Evolutionary conservation across 2,329 filamentous ascomycete species (phyloP), one percentile per base, ranked within the genome.

Genomic region (Cercospora citrullina): DNA sequence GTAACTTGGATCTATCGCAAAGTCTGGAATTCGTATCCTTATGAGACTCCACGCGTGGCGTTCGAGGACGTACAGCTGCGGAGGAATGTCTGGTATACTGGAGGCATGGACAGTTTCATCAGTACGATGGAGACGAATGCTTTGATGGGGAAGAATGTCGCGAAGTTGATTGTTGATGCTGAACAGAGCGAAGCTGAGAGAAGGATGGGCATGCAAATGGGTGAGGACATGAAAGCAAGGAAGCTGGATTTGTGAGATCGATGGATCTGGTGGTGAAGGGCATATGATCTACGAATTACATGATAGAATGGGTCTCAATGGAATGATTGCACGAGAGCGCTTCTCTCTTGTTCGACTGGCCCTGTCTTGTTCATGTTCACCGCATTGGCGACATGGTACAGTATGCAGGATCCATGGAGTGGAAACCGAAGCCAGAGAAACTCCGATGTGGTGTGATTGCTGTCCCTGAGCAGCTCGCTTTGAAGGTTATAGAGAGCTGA

Each of bases 61-160:
- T 99, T 98, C 78, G 93, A 97, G 73, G 90, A 95, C 69, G 87
- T 90, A 3, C 82, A 89, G 70, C 77, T 97, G 3, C 89, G 87
- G 5, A 79, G 85, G 6, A 87, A 87, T 0, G 75, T 94, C 14
- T 95, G 85, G 85, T 89, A 90, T 73, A 89, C 87, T 5, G 83
- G 84, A 63, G 86, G 85, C 0, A 96, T 98, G 53, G 94, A 98
- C 81, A 90, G 90, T 73, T 97, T 99, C 78, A 96, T 98, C 73
- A 95, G 91, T 9, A 97, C 93, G 0, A 98, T 99, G 95, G 95
- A 99, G 83, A 97, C 95, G 6, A 97, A 90, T 78, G 91, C 92
- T 1, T 80, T 98, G 72, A 95, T 95, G 88, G 95, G 95, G 0
- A 92, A 87, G 86, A 95, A 95, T 76, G 89, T 95, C 21, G 92